Evolutionary conservation across 306 rosid species (phyloP).

Genomic region (Cucumis melo): DNA sequence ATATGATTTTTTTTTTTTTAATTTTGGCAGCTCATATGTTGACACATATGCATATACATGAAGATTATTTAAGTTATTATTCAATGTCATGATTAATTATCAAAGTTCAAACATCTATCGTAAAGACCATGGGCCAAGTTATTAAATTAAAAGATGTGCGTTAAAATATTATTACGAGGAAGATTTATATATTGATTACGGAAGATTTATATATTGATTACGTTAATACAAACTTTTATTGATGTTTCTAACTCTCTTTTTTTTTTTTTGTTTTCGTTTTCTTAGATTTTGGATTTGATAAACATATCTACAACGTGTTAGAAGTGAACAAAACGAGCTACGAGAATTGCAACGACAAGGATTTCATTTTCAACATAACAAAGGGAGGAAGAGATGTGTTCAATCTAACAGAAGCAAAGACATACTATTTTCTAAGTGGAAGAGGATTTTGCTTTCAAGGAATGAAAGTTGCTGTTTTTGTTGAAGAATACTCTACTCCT

Average conservation of each 20-base stretch:
- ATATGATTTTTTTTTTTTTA: neutral
- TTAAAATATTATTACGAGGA: too few relatives aligned
- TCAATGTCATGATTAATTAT: too few relatives aligned
- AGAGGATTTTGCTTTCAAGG: constrained; percentile 66
- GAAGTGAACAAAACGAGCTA: constrained; percentile 64
- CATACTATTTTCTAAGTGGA: constrained; percentile 44
- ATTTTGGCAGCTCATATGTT: neutral
- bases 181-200: too few relatives aligned
- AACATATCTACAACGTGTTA: constrained; percentile 42
- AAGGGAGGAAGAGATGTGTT: constrained; percentile 69
- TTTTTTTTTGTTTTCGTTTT: neutral
- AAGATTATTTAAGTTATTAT: too few relatives aligned
- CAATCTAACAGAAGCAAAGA: constrained; percentile 31
- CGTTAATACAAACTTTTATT: too few relatives aligned
- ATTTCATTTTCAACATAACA: constrained; percentile 47
- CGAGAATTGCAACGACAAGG: constrained; percentile 39
- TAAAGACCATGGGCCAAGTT: too few relatives aligned
- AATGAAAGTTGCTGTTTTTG: constrained; percentile 38
- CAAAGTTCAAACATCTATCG: too few relatives aligned
- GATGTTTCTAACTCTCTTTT: neutral
- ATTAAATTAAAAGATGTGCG: too few relatives aligned
- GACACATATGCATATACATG: too few relatives aligned
- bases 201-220: too few relatives aligned
- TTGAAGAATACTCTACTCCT: neutral
- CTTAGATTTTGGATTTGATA: constrained; percentile 44